Conservation (phyloP, 768 basidiomycete genomes). For the Podaxis sp. region DNA sequence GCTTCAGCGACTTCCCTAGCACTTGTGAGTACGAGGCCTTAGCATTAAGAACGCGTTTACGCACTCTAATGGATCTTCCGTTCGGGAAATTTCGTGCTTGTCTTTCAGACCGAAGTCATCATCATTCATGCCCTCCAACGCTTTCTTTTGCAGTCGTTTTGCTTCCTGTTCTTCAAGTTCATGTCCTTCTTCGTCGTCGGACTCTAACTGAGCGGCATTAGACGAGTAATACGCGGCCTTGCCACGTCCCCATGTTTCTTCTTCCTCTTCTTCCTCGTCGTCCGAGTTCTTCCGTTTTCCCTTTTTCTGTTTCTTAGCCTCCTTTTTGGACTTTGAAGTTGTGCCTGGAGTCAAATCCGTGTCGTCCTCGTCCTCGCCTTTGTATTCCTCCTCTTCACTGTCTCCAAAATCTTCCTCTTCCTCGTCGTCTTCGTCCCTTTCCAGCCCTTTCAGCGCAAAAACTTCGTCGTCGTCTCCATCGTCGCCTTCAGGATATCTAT, state of each 20-base stretch:
- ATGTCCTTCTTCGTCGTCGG: constrained; percentile 87
- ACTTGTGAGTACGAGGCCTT: background rate
- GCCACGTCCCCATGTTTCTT: constrained; percentile 81
- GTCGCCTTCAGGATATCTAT: constrained; percentile 46
- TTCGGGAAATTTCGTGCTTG: constrained; percentile 37
- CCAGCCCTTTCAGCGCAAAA: constrained; percentile 67
- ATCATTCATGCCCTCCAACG: constrained; percentile 67
- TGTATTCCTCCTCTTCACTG: constrained; percentile 29
- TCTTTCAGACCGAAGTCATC: constrained; percentile 86
- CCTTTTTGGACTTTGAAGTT: constrained; percentile 26
- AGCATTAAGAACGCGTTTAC: constrained; percentile 17
- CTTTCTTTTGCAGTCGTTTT: constrained; percentile 72
- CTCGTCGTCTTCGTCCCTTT: constrained; percentile 47
- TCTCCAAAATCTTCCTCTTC: constrained; percentile 35
- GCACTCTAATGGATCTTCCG: constrained; percentile 31
- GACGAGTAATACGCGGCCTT: constrained; percentile 85
- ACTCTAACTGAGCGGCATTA: constrained; percentile 77
- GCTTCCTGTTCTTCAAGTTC: constrained; percentile 90
- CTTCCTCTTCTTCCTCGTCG: constrained; percentile 44
- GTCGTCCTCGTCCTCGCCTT: constrained; percentile 38
- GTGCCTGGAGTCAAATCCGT: constrained; percentile 29
- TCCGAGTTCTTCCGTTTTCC: constrained; percentile 28
- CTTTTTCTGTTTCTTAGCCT: constrained; percentile 28
- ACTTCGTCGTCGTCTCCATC: constrained; percentile 76
- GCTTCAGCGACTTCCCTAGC: constrained; percentile 40